Percentiles rank a stretch among this genome's conserved stretches.
phyloP scores from a whole-genome alignment of 257 asterid genomes.

The Solanum acaule region DNA sequence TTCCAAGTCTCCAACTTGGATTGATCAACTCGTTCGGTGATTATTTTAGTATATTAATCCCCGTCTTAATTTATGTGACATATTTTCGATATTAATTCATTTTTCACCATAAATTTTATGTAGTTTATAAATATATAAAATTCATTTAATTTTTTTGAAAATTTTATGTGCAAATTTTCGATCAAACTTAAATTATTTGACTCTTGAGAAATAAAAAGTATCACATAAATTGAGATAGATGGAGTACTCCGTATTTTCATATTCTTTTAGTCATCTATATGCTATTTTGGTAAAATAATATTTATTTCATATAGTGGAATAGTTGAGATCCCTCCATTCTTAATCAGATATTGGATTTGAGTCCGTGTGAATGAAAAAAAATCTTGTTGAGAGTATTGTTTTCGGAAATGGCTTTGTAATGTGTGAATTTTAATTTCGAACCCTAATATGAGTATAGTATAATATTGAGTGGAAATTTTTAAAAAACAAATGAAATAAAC shows the following conservation, averaged over 20 bases:
- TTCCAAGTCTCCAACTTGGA: not conserved
- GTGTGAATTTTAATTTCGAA: rapidly evolving
- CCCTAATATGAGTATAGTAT: rapidly evolving
- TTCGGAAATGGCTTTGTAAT: rapidly evolving
- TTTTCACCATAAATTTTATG: too few relatives aligned
- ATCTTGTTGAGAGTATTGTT: not conserved
- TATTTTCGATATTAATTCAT: too few relatives aligned
- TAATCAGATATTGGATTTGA: not conserved
- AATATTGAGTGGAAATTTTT: not conserved
- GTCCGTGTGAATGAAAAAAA: not conserved
- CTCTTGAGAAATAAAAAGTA: too few relatives aligned
- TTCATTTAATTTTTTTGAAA: too few relatives aligned
- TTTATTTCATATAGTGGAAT: not conserved
- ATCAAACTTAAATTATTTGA: too few relatives aligned
- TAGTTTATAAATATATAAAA: too few relatives aligned
- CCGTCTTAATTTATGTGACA: not conserved
- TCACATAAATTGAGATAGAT: not conserved
- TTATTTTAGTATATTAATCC: not conserved
- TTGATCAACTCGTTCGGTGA: not conserved
- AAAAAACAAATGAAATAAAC: too few relatives aligned
- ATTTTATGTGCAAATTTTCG: too few relatives aligned
- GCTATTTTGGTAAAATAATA: not conserved
- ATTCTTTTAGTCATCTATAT: not conserved
- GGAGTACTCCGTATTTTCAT: too few relatives aligned
- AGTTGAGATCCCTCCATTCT: not conserved